Percentiles rank a stretch among this genome's conserved stretches.
Conservation (phyloP, 1,284 basidiomycete genomes). For the Vanrija pseudolonga region DNA sequence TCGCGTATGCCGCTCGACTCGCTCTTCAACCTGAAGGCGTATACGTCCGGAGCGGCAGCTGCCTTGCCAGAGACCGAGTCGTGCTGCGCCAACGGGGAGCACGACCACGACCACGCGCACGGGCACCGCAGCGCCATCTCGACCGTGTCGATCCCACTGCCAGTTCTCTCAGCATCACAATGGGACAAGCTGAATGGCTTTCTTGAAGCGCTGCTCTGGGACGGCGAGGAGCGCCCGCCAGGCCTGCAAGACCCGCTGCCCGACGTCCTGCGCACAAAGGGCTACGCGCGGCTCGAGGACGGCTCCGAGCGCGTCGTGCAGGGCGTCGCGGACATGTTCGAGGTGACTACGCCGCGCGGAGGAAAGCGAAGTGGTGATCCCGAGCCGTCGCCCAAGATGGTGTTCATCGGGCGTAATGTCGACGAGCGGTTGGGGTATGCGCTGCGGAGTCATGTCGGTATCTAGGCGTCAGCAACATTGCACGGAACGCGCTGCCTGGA, state of each 20-base stretch:
- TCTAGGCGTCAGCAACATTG: neutral
- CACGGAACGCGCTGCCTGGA: too few relatives aligned
- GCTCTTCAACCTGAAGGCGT: slow-evolving; percentile 77
- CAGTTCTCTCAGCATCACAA: slow-evolving; percentile 52
- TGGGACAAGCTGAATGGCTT: slow-evolving; percentile 61
- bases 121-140: slow-evolving; percentile 56
- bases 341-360: slow-evolving; percentile 56
- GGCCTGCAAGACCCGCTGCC: slow-evolving; percentile 1
- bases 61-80: slow-evolving; percentile 3
- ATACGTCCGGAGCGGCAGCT: slow-evolving; percentile 49
- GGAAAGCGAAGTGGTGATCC: neutral
- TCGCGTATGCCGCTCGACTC: slow-evolving; percentile 64
- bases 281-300: slow-evolving; percentile 62
- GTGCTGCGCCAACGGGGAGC: neutral
- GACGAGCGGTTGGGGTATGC: slow-evolving; percentile 23
- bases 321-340: slow-evolving; percentile 81
- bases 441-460: slow-evolving; percentile 10
- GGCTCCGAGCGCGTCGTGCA: slow-evolving; percentile 70
- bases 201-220: slow-evolving; percentile 77
- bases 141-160: slow-evolving; percentile 62
- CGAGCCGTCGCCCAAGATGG: slow-evolving; percentile 53
- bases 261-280: slow-evolving; percentile 77
- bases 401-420: slow-evolving; percentile 80
- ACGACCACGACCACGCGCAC: slow-evolving; percentile 47
- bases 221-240: slow-evolving; percentile 43